Evolutionary conservation across 73 alveolate genomes (phyloP), one percentile per base, ranked within the genome.

Genomic region (Stentor roeselii): DNA sequence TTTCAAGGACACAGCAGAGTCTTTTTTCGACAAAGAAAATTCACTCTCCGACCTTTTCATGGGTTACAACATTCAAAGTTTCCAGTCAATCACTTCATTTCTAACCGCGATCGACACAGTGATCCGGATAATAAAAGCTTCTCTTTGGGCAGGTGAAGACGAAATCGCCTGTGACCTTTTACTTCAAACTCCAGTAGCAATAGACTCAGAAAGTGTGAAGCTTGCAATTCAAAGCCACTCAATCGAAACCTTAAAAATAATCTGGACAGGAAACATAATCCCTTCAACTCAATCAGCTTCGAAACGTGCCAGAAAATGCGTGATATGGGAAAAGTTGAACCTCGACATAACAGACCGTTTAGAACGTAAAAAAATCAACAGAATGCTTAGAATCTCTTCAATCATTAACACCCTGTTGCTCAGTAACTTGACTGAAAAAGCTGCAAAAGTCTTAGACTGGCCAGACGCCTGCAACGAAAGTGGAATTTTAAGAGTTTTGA

Each of bases 241-340:
- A n/a, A 76, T 39, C 14, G 84, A 35, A 35, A 14, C 39, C 34
- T 0, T 76, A 14, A 76, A 76, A 39, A 41, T 41, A 21, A 35
- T 76, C 14, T 76, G 84, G 74, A 76, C 74, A 36, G 84, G 84
- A 39, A 41, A 76, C 37, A 14, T 27, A 31, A 76, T 30, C 32
- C 27, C 15, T 27, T 27, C 21, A 37, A 67, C 34, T 21, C 21
- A 15, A 30, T 14, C 30, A 36, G 30, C 21, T 27, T n/a, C 14
- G 21, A 39, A 15, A 21, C 78, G 75, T 36, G 60, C 31, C 14
- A 76, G 39, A 37, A 34, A 39, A 1, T 27, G 84, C 39, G 38
- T 76, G 82, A 76, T 76, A 27, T 39, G 84, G 75, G 36, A 76
- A 76, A 76, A 67, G 34, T 34, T 67, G 1, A 32, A 67, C 34